A percentile compares a stretch with the other conserved stretches of the same genome.
These are phyloP conservation scores for Aphanomyces euteiches DNA, from an alignment of 352 stramenopile species.

Conservation along the genomic window DNA sequence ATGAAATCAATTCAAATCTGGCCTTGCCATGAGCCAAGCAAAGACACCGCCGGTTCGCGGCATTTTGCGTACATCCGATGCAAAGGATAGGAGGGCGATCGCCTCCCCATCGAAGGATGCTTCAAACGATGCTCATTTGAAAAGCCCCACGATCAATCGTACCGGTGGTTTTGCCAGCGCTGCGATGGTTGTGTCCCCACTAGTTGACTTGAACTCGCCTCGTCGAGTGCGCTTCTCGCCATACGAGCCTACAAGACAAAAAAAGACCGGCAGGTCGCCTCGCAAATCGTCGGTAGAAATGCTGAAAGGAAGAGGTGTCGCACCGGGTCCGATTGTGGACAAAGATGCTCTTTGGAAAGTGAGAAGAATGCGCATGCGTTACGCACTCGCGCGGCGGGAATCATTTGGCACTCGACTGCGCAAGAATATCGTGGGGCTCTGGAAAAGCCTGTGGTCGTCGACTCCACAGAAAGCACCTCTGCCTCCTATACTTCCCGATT, in stretches of 20 bases:
- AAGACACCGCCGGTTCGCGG: not conserved
- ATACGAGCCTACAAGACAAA: not conserved
- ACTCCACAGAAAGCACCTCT: not conserved
- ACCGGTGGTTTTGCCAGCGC: no score
- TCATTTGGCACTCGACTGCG: not conserved
- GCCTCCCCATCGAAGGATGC: not conserved
- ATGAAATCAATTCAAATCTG: not conserved
- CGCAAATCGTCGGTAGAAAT: not conserved
- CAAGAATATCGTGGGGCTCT: not conserved
- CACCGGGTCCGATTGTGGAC: not conserved
- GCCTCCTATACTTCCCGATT: not conserved
- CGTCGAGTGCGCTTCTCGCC: conserved; percentile 28
- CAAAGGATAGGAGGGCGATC: not conserved
- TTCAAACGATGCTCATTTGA: not conserved
- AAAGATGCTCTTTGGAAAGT: not conserved
- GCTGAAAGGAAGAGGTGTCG: not conserved
- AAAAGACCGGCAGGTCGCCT: not conserved
- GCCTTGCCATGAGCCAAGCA: conserved; percentile 3
- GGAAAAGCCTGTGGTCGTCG: not conserved
- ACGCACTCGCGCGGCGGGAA: not conserved
- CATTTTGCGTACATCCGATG: conserved; percentile 8
- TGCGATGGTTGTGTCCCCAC: no score
- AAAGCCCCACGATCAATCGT: not conserved
- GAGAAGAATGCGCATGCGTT: conserved; percentile 23
- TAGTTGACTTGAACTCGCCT: conserved; percentile 7